Conservation (phyloP, 2,329 filamentous ascomycete species). For the Monosporascus sp. region DNA sequence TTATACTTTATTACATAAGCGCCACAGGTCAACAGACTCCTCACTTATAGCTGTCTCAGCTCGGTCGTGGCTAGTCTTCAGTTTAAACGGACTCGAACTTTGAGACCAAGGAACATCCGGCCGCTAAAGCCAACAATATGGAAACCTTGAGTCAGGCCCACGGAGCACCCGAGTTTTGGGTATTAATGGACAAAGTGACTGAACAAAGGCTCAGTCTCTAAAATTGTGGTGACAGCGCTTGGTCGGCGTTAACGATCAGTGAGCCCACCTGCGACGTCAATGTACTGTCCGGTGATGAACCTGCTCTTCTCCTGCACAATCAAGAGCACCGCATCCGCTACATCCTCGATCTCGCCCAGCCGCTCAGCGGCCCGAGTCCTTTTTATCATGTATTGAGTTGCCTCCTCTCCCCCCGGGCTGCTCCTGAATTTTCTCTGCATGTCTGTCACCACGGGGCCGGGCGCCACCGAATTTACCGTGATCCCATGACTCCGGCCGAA, state of each 20-base stretch:
- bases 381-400: constrained; percentile 1
- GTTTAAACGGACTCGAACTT: too few species aligned
- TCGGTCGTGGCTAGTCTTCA: too few species aligned
- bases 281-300: constrained; percentile 17
- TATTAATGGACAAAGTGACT: too few species aligned
- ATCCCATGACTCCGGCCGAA: constrained; percentile 14
- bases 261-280: constrained; percentile 1
- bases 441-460: constrained; percentile 14
- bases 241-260: not conserved
- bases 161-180: too few species aligned
- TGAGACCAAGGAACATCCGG: too few species aligned
- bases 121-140: too few species aligned
- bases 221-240: too few species aligned
- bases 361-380: constrained; percentile 7
- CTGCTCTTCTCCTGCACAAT: constrained; percentile 14
- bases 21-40: too few species aligned
- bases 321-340: constrained; percentile 14
- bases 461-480: constrained; percentile 14
- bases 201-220: too few species aligned
- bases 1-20: too few species aligned
- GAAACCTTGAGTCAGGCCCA: too few species aligned
- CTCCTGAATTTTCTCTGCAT: constrained; percentile 1
- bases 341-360: constrained; percentile 11
- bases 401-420: constrained; percentile 4
- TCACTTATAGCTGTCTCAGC: too few species aligned